Percentiles rank a stretch among this genome's conserved stretches.
These are phyloP conservation scores for Clavispora vitiphila DNA, from an alignment of 805 yeast species.

Conservation along the genomic window DNA sequence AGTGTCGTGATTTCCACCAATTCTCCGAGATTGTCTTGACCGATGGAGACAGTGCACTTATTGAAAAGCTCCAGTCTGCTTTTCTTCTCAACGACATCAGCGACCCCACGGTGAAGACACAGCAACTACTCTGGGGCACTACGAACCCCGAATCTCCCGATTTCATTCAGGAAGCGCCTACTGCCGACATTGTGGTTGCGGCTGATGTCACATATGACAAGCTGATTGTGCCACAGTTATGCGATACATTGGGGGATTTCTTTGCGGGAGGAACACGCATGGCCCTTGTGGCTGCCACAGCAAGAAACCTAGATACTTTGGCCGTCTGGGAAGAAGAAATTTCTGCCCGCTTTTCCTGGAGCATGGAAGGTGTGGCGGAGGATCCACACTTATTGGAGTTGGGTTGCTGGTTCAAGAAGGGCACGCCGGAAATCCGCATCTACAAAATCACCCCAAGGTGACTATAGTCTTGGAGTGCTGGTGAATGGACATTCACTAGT, in stretches of 20 bases:
- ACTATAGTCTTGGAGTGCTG: too few relatives aligned
- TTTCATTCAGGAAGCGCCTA: constrained; percentile 26
- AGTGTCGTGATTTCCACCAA: constrained; percentile 15
- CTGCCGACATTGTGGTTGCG: constrained; percentile 56
- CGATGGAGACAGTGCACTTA: constrained; percentile 60
- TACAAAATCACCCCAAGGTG: constrained; percentile 3
- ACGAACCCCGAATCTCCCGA: constrained; percentile 24
- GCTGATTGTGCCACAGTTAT: constrained; percentile 49
- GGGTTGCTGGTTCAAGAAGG: constrained; percentile 11
- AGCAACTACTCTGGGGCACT: constrained; percentile 56
- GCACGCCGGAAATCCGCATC: constrained; percentile 16
- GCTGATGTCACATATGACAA: constrained; percentile 89
- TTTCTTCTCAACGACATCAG: constrained; percentile 39
- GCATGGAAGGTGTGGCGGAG: not conserved
- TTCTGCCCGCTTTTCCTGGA: constrained; percentile 8
- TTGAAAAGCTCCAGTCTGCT: constrained; percentile 44
- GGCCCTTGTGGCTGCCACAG: constrained; percentile 66
- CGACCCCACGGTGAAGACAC: constrained; percentile 11
- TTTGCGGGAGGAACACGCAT: constrained; percentile 21
- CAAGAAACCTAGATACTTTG: constrained; percentile 48
- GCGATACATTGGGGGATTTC: constrained; percentile 42
- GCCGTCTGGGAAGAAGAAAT: constrained; percentile 26
- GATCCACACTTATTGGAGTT: constrained; percentile 8
- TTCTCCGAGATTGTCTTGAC: constrained; percentile 42
- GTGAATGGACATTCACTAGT: too few relatives aligned